Percentiles rank a stretch among this genome's conserved stretches.
Conservation (phyloP, 352 stramenopile species). For the Phytopythium mirpurense region DNA sequence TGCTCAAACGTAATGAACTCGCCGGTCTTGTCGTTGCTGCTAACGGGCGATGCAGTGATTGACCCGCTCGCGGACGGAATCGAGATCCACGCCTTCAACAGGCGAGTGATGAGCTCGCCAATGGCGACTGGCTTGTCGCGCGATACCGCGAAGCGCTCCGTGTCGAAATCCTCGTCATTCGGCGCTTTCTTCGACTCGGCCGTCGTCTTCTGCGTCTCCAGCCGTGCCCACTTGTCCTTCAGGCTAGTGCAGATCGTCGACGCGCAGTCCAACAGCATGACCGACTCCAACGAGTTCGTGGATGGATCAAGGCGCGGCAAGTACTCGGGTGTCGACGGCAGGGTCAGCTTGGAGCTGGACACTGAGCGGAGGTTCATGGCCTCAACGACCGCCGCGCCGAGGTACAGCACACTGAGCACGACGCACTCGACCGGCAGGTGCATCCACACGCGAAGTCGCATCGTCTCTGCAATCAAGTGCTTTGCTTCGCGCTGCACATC, state of each 20-base stretch:
- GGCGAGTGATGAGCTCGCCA: conserved; percentile 35
- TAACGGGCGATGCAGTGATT: background rate
- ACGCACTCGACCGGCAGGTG: conserved; percentile 57
- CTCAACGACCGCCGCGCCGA: conserved; percentile 49
- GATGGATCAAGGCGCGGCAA: conserved; percentile 41
- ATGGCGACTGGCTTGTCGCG: conserved; percentile 51
- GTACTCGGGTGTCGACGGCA: conserved; percentile 22
- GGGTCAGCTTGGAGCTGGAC: background rate
- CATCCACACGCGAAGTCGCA: conserved; percentile 62
- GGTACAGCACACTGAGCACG: conserved; percentile 60
- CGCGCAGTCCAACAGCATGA: conserved; percentile 54
- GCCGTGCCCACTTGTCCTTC: conserved; percentile 57
- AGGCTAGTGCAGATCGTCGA: conserved; percentile 45
- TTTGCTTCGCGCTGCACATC: conserved; percentile 70
- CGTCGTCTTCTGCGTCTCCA: conserved; percentile 39
- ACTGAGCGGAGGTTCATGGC: conserved; percentile 20
- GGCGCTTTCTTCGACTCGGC: conserved; percentile 18
- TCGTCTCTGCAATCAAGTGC: conserved; percentile 44
- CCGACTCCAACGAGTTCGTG: conserved; percentile 31
- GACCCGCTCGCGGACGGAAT: conserved; percentile 10
- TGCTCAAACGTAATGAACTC: conserved; percentile 19
- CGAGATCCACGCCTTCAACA: conserved; percentile 60
- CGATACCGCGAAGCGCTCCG: conserved; percentile 52
- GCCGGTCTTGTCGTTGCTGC: background rate
- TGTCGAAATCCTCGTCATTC: conserved; percentile 40